Base-by-base conservation (phyloP, 2,329 filamentous ascomycete genomes). In the Aspergillus cejpii region DNA sequence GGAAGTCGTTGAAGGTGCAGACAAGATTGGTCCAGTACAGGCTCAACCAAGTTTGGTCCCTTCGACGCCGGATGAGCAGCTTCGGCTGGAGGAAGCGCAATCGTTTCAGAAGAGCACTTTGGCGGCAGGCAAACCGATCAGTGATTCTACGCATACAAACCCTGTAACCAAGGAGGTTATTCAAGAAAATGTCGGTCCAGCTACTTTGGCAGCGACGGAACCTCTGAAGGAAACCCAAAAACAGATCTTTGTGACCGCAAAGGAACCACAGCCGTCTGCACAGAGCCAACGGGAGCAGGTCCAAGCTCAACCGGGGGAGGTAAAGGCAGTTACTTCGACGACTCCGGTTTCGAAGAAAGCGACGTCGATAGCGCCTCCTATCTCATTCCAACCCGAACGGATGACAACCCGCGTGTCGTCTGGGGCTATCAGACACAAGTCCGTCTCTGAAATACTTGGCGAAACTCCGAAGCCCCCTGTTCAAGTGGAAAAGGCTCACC, bases 351-450 rank as follows among this genome's bases (percentile, higher is more conserved):
- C 57, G n/a, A 62, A 58, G 41, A 61, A 66, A 19, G 52, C 44
- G 11, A 54, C 55, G 3, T 52, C 57, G 6, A 38, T 55, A 6
- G 48, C 47, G 5, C 54, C 54, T 27, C 50, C 52, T 43, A 66
- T 23, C 54, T 66, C 45, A 43, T 56, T 71, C 21, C 61, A 67
- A 34, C 57, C 67, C 3, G 75, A 77, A 54, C 75, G 81, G 23
- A 84, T 84, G 69, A 83, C 81, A 8, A 87, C 83, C 1, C 70
- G 83, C 54, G 80, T 85, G 17, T 80, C 81, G 2, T 85, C 84
- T 7, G 84, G 83, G 33, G 79, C 81, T 2, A 80, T 87, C 54
- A 75, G 79, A 49, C 80, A 84, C 41, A 87, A 86, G 58, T 85
- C 83, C 4, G 81, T 86, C 3, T 83, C 80, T 14, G 84, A 87